These are phyloP conservation scores for Xenoacremonium recifei DNA, from an alignment of 2,329 filamentous ascomycete species.

Conservation along the genomic window DNA sequence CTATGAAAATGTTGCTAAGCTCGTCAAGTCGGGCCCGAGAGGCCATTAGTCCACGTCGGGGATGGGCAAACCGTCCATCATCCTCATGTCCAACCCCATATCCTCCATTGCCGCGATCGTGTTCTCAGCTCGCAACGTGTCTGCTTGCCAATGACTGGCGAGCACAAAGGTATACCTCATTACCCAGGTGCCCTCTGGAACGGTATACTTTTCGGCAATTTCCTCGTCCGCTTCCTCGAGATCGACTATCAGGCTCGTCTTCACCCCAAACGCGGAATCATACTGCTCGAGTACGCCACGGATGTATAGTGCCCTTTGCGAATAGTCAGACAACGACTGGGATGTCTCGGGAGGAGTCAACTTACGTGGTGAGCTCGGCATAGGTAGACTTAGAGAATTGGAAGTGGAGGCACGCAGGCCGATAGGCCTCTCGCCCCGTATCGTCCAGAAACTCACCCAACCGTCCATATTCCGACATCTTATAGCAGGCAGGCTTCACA, in stretches of 20 bases:
- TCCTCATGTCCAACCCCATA: background rate
- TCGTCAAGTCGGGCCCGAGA: slow-evolving; percentile 49
- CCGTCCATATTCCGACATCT: slow-evolving; percentile 80
- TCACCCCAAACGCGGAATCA: slow-evolving; percentile 84
- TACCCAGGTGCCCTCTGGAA: slow-evolving; percentile 61
- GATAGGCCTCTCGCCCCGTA: slow-evolving; percentile 69
- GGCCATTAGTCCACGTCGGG: slow-evolving; percentile 15
- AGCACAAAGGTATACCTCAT: slow-evolving; percentile 77
- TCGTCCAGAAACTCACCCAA: slow-evolving; percentile 69
- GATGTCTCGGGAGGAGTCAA: too few relatives aligned
- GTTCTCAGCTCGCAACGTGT: background rate
- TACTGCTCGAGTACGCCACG: slow-evolving; percentile 79
- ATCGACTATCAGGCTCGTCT: slow-evolving; percentile 73
- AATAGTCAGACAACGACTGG: background rate
- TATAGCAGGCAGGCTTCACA: slow-evolving; percentile 81
- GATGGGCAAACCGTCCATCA: background rate
- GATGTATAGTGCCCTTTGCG: slow-evolving; percentile 70
- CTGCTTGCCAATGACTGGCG: background rate
- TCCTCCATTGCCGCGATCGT: background rate
- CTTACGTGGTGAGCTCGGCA: slow-evolving; percentile 12
- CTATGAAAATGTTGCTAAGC: slow-evolving; percentile 56
- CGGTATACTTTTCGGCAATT: slow-evolving; percentile 59
- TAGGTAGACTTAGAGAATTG: slow-evolving; percentile 64
- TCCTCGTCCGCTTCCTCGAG: slow-evolving; percentile 49
- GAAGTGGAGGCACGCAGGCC: slow-evolving; percentile 81